A percentile compares a stretch with the other conserved stretches of the same genome.
phyloP scores from a whole-genome alignment of 2,329 filamentous ascomycete genomes.

The Penicillium sp. region DNA sequence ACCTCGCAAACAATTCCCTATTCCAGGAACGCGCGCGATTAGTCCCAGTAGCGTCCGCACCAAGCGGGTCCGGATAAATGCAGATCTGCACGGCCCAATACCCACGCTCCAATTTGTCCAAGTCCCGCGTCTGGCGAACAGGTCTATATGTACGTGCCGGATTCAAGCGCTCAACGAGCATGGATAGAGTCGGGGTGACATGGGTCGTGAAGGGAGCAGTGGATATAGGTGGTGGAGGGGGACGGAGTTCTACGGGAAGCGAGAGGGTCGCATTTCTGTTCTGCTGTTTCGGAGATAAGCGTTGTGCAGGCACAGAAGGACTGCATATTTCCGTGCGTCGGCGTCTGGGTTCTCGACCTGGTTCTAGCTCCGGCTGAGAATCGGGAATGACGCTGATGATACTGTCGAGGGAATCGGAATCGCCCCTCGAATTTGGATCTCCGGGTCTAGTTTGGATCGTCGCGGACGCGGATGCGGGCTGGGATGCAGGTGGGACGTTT shows the following conservation, averaged over 20 bases:
- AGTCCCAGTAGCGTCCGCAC: not conserved
- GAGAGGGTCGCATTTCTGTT: not conserved
- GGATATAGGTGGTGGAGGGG: conserved; percentile 53
- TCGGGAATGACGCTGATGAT: conserved; percentile 40
- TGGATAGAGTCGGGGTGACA: conserved; percentile 53
- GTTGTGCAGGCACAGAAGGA: not conserved
- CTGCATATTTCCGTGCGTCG: not conserved
- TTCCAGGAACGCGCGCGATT: conserved; percentile 28
- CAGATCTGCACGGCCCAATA: conserved; percentile 67
- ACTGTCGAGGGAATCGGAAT: conserved; percentile 32
- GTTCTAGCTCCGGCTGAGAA: conserved; percentile 29
- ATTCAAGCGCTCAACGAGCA: conserved; percentile 52
- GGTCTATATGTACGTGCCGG: conserved; percentile 54
- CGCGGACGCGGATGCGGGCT: not conserved
- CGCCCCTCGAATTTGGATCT: not conserved
- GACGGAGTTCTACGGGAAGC: conserved; percentile 45
- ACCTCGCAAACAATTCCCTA: conserved; percentile 31
- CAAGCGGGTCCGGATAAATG: conserved; percentile 34
- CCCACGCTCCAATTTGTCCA: conserved; percentile 65
- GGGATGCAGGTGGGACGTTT: not conserved
- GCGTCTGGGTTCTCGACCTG: not conserved
- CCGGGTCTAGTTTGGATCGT: not conserved
- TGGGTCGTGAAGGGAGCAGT: conserved; percentile 48
- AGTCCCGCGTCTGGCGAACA: conserved; percentile 43
- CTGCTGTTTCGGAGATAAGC: not conserved